A percentile compares a stretch with the other conserved stretches of the same genome.
Evolutionary conservation across 78 protist genomes (phyloP).

Genomic region (Salpingoeca rosetta): DNA sequence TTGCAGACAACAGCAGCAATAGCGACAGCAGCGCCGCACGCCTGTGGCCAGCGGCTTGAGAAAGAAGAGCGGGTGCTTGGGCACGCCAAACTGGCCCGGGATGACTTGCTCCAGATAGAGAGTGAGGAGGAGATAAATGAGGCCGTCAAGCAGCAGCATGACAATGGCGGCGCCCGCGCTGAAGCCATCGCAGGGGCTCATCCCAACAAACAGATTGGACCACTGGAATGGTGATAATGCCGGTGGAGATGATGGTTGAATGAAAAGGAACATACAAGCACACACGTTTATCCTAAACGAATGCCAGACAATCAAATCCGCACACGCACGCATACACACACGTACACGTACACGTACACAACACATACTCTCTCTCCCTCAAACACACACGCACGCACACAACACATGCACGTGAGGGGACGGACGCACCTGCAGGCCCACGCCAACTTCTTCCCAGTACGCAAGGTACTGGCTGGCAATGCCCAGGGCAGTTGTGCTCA

Average conservation of each 20-base stretch:
- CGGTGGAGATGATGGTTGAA: background rate
- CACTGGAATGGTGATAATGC: background rate
- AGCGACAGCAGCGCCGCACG: too few relatives aligned
- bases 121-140: too few relatives aligned
- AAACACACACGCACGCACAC: too few relatives aligned
- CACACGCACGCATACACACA: background rate
- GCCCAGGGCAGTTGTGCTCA: background rate
- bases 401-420: background rate
- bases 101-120: too few relatives aligned
- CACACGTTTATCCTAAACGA: too few relatives aligned
- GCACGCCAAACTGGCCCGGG: too few relatives aligned
- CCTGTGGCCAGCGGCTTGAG: too few relatives aligned
- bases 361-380: background rate
- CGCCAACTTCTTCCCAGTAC: background rate
- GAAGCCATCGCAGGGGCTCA: background rate
- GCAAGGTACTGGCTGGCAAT: background rate
- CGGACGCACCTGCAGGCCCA: background rate
- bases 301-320: background rate
- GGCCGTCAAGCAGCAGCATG: constrained; percentile 36
- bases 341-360: background rate
- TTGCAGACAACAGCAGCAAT: too few relatives aligned
- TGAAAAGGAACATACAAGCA: background rate
- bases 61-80: too few relatives aligned
- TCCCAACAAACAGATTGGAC: background rate
- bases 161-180: background rate